These are phyloP conservation scores for Aspergillus affinis DNA, from an alignment of 495 filamentous ascomycete species.

Conservation along the genomic window DNA sequence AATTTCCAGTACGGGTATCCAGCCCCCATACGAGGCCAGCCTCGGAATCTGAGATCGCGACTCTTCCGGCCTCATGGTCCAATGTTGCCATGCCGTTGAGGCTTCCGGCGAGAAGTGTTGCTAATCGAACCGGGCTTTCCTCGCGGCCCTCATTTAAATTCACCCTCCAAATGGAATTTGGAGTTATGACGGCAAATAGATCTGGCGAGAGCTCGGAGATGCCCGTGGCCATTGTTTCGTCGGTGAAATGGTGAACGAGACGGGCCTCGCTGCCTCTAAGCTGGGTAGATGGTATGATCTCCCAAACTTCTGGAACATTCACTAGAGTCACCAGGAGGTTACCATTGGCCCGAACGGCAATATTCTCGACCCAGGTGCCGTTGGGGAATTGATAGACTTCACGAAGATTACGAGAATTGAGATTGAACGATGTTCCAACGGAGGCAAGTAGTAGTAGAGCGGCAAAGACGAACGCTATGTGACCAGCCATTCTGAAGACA, in stretches of 20 bases:
- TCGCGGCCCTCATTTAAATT: background rate
- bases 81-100: constrained; percentile 31
- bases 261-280: constrained; percentile 5
- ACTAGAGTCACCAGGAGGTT: constrained; percentile 44
- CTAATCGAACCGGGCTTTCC: too few species aligned
- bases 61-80: constrained; percentile 1
- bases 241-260: background rate
- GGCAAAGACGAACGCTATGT: too few species aligned
- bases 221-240: constrained; percentile 26
- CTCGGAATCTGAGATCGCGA: constrained; percentile 35
- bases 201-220: constrained; percentile 31
- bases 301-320: constrained; percentile 25
- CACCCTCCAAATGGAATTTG: constrained; percentile 39
- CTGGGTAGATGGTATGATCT: constrained; percentile 30
- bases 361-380: constrained; percentile 43
- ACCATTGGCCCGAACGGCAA: constrained; percentile 46
- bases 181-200: constrained; percentile 29
- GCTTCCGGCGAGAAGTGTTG: background rate
- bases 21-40: constrained; percentile 39
- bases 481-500: too few species aligned
- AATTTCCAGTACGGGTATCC: constrained; percentile 33
- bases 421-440: too few species aligned
- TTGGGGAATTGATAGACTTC: constrained; percentile 28
- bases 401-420: background rate
- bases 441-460: too few species aligned